These are phyloP conservation scores for Apocynum venetum DNA, from an alignment of 257 asterid species.

Conservation along the genomic window DNA sequence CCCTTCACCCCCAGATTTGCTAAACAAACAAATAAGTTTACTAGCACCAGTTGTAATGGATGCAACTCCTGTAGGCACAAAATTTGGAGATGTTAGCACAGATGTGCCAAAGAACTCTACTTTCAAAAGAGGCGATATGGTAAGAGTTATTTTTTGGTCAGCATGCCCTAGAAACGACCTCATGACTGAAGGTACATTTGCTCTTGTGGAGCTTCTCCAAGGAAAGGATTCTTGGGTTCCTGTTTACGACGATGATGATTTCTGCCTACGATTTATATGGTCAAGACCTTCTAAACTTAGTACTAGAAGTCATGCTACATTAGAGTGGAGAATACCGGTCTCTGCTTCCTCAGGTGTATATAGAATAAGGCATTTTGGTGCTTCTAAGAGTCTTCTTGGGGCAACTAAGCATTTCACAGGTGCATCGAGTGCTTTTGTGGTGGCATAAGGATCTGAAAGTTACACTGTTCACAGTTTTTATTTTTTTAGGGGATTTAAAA, in stretches of 20 bases:
- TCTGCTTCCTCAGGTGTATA: constrained; percentile 74
- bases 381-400: constrained; percentile 68
- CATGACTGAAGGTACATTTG: constrained; percentile 95
- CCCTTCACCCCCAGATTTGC: constrained; percentile 79
- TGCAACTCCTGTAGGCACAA: constrained; percentile 55
- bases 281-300: constrained; percentile 81
- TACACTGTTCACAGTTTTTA: background rate
- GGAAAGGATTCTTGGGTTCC: constrained; percentile 74
- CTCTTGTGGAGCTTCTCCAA: constrained; percentile 77
- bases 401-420: constrained; percentile 82
- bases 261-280: constrained; percentile 83
- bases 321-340: constrained; percentile 47
- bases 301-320: constrained; percentile 57
- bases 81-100: constrained; percentile 60
- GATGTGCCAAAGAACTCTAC: constrained; percentile 77
- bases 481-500: too few species aligned
- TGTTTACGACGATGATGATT: constrained; percentile 83
- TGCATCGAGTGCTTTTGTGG: constrained; percentile 87
- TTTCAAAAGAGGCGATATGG: constrained; percentile 57
- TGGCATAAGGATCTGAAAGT: constrained; percentile 20
- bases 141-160: constrained; percentile 74
- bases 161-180: constrained; percentile 95
- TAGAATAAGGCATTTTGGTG: constrained; percentile 85
- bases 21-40: constrained; percentile 67
- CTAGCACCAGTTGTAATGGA: constrained; percentile 74